Base-by-base conservation (phyloP, 169 alveolate genomes). In the Plasmodium blacklocki region DNA sequence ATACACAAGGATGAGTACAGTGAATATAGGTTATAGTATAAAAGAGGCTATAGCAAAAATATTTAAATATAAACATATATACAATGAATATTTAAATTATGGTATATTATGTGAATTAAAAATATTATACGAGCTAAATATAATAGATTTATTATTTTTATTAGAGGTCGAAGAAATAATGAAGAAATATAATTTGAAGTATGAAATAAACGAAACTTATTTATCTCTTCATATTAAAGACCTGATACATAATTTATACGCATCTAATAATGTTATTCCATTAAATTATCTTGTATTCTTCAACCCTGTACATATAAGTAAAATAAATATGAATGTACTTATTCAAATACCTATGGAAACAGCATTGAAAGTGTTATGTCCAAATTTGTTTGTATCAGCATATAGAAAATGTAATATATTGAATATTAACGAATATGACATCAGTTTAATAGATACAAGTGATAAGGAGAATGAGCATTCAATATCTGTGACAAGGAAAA, bases 21-120 rank as follows among this genome's bases (percentile, higher is more conserved):
- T 39, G 2, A 39, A 39, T 49, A 43, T 74, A 8, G 88, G 88
- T 12, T 45, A 62, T 60, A 66, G 45, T 12, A 74, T 74, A 74
- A 74, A 62, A 62, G 60, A 47, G 12, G 74, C 39, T 2, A 60
- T 6, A 7, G 21, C 18, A 18, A 1, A 74, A 8, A 18, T 29
- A 8, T 21, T 56, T 15, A 45, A 19, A 50, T 66, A 47, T 23
- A 32, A 15, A 32, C 18, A 52, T 45, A 74, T n/a, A 2, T n/a
- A 62, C 7, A 54, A 74, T 7, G 52, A 43, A 5, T 74, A 62
- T 45, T 19, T 43, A n/a, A 62, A 15, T 18, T 74, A 60, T 62
- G 88, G 88, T 3, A 74, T 74, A 9, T 74, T 19, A 18, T 74
- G 63, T 54, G 88, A 74, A 19, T 52, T 74, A 47, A 74, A 32